phyloP scores from a whole-genome alignment of 495 filamentous ascomycete genomes.

The Xylaria nigripes region DNA sequence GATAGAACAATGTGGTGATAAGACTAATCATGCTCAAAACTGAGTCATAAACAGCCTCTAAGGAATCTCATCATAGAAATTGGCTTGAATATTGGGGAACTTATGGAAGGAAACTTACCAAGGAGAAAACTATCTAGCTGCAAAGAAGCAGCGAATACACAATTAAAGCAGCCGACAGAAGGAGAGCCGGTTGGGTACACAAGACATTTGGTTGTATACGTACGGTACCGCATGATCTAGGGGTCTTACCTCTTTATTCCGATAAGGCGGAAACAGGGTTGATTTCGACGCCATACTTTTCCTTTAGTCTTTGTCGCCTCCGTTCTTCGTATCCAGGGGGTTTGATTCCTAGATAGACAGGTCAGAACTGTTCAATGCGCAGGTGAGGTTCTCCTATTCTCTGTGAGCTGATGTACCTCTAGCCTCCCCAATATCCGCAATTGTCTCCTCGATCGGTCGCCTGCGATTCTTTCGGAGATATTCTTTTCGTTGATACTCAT shows the following conservation, averaged over 20 bases:
- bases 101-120: constrained; percentile 1
- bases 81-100: not conserved
- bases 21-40: constrained; percentile 35
- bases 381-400: not conserved
- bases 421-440: constrained; percentile 79
- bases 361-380: constrained; percentile 1
- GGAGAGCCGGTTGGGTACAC: not conserved
- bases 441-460: constrained; percentile 71
- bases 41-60: constrained; percentile 45
- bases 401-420: constrained; percentile 52
- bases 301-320: constrained; percentile 72
- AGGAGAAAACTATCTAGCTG: not conserved
- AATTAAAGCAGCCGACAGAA: not conserved
- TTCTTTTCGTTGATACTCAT: constrained; percentile 77
- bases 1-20: constrained; percentile 40
- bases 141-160: constrained; percentile 1
- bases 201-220: constrained; percentile 29
- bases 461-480: constrained; percentile 63
- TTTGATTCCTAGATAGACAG: constrained; percentile 55
- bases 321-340: constrained; percentile 82
- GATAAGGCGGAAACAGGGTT: constrained; percentile 36
- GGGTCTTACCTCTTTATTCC: constrained; percentile 8
- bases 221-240: constrained; percentile 16
- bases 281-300: constrained; percentile 86
- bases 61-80: constrained; percentile 17